Evolutionary conservation across 2,329 filamentous ascomycete genomes (phyloP), one percentile per base, ranked within the genome.

Genomic region (Fusarium anthophilum): DNA sequence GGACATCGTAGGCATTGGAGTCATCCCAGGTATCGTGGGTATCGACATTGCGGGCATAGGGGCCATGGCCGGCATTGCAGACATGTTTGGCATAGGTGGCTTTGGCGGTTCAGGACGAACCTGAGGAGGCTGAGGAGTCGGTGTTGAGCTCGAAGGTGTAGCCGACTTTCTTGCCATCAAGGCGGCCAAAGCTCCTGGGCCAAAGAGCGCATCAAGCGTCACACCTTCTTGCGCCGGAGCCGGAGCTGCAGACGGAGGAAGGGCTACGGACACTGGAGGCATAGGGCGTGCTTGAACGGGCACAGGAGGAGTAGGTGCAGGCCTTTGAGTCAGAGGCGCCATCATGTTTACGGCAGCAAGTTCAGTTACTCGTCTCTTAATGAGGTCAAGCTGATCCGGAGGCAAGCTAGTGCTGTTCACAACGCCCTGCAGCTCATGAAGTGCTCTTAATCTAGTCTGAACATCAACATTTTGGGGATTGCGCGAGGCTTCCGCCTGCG

Each of bases 301-400:
- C 74, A 79, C 78, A 63, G 76, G 79, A 67, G 81, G 79, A 69
- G 82, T 79, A 75, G 80, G 83, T 80, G 82, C 83, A 78, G 82
- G 83, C 72, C 80, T 81, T 78, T 83, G 85, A 79, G 83, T 81
- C 79, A 83, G 81, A 73, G 82, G 77, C 59, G 87, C 86, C 82
- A 86, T 87, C 82, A 90, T 86, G 80, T 88, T 88, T 89, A 89
- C 84, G 87, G 90, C 80, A 82, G 82, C 89, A 82, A 98, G 89
- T 82, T 91, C 91, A 82, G 92, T 91, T 83, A 98, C 91, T 88
- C 96, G 94, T 81, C 92, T 91, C 83, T 92, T 94, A 83, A 98
- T 93, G 82, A 93, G 90, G 83, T 93, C 91, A 81, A 98, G 88
- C 85, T 97, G 93, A 79, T 95, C 92, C 78, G 91, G 91, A 68